Evolutionary conservation across 2,329 filamentous ascomycete genomes (phyloP).

Genomic region (Metarhizium anisopliae): DNA sequence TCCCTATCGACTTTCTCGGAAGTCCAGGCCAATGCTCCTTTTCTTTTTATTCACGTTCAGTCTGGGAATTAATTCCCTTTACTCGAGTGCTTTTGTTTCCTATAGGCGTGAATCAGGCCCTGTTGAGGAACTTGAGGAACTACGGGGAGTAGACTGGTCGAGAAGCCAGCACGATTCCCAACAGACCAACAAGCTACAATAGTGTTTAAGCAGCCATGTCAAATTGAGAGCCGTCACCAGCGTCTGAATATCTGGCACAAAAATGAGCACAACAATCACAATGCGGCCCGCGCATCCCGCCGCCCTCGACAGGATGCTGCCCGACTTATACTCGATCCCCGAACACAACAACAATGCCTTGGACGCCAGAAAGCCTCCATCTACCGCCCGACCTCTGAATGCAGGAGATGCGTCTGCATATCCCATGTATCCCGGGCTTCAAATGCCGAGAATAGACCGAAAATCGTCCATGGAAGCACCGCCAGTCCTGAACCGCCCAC

Average conservation of each 20-base stretch:
- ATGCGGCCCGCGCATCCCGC: constrained; percentile 8
- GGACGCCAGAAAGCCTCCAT: constrained; percentile 8
- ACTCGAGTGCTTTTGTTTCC: neutral
- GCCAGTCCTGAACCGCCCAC: constrained; percentile 25
- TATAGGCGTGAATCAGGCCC: neutral
- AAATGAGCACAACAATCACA: constrained; percentile 10
- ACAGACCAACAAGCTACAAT: neutral
- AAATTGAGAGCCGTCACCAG: neutral
- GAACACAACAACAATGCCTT: constrained; percentile 7
- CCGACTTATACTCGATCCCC: constrained; percentile 7
- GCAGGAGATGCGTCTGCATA: constrained; percentile 15
- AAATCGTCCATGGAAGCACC: constrained; percentile 13
- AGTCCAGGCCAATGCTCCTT: neutral
- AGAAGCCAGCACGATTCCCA: neutral
- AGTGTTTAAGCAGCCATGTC: neutral
- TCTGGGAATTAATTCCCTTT: neutral
- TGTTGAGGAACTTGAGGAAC: too few species aligned
- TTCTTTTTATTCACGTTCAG: neutral
- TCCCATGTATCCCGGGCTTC: constrained; percentile 23
- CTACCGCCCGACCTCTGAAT: constrained; percentile 5
- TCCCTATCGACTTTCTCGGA: neutral
- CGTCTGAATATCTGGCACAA: neutral
- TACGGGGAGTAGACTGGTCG: neutral
- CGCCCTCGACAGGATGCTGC: constrained; percentile 9
- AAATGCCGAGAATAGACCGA: constrained; percentile 16